Conservation (phyloP, 192 early-diverging fungal genomes). For the Backusella macrospora region DNA sequence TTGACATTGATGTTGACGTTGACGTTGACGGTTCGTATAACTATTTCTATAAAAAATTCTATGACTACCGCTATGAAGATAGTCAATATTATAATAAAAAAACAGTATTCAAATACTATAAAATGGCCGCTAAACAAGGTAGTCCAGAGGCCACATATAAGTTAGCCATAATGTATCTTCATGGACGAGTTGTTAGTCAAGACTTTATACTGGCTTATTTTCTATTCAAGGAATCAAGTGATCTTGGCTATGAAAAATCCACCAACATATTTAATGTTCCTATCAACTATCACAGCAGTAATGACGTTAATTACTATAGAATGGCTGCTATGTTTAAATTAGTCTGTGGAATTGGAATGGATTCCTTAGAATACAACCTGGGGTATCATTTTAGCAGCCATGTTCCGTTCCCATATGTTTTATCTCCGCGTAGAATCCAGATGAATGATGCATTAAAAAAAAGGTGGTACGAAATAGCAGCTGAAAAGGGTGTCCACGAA, state of each 20-base stretch:
- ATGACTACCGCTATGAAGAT: too few relatives aligned
- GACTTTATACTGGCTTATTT: background rate
- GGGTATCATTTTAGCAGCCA: background rate
- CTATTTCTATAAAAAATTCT: too few relatives aligned
- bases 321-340: background rate
- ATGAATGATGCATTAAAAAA: too few relatives aligned
- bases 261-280: background rate
- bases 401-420: too few relatives aligned
- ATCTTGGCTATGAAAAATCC: background rate
- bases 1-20: too few relatives aligned
- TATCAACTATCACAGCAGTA: background rate
- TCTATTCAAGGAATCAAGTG: background rate
- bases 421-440: too few relatives aligned
- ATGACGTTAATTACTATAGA: background rate
- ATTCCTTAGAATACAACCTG: background rate
- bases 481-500: slow-evolving; percentile 9
- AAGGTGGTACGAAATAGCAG: slow-evolving; percentile 2
- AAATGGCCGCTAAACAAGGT: slow-evolving; percentile 6
- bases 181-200: slow-evolving; percentile 30
- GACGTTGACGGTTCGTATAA: too few relatives aligned
- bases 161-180: background rate
- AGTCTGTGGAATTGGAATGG: background rate
- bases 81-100: slow-evolving; percentile 11
- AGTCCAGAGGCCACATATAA: background rate
- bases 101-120: slow-evolving; percentile 25